Evolutionary conservation across 208 protist species (phyloP), one percentile per base, ranked within the genome.

Genomic region (Leishmania martiniquensis): DNA sequence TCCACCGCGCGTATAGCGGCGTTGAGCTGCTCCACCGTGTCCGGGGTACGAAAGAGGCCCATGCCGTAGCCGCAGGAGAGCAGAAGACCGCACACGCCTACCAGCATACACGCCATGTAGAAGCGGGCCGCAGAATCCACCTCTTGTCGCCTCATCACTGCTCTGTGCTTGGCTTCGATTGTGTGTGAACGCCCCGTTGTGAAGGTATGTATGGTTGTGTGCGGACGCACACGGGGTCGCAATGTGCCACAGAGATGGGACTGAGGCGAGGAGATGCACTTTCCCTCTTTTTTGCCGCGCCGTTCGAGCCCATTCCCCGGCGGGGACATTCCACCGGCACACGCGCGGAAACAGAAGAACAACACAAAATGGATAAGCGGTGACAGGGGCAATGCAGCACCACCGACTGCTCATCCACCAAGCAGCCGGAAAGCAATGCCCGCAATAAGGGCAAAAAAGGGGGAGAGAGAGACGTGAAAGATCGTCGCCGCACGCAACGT

Each of bases 1-100:
- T 84, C 75, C 7, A 84, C 80, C 10, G 75, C 44, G 39, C 74
- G 80, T 34, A 84, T 84, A 32, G 80, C 80, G 22, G 20, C 63
- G 60, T 80, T 84, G 12, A 84, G 68, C 57, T 71, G 1, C 59
- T 39, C 70, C 59, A 77, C 68, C n/a, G 62, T 42, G 29, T 78
- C 59, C 15, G 32, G 20, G 2, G 42, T 7, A 6, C 17, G 74
- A 42, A 76, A 68, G 29, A 51, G 15, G 34, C 55, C 62, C 34
- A 81, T 17, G 45, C 54, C 52, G 65, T 75, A 78, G 72, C 72
- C 63, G 67, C 62, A 52, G 7, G 76, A 70, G 22, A 81, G 39
- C 1, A 80, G 32, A 12, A 85, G 47, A 13, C 29, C 63, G 65
- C 68, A 6, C 63, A 82, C 49, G 37, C 45, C 79, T 32, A 65